Conservation (phyloP, 805 yeast genomes). For the Suhomyces sp. region DNA sequence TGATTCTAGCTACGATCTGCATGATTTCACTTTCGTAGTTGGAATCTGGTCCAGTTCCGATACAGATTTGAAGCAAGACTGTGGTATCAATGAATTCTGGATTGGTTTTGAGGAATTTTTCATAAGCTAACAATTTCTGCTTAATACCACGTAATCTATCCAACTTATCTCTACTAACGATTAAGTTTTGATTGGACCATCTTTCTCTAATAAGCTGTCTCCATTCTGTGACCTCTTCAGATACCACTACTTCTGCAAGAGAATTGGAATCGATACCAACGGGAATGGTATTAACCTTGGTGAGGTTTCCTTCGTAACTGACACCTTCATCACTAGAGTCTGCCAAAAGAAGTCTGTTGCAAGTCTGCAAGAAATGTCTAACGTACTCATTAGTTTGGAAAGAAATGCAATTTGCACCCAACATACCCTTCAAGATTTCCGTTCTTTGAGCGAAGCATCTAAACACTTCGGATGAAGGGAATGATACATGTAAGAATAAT, state of each 20-base stretch:
- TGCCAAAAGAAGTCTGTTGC: slow-evolving; percentile 78
- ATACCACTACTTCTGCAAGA: slow-evolving; percentile 46
- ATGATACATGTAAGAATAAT: slow-evolving; percentile 87
- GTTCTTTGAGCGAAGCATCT: slow-evolving; percentile 89
- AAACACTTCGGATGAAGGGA: slow-evolving; percentile 94
- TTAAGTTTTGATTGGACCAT: slow-evolving; percentile 69
- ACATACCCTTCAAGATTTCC: slow-evolving; percentile 70
- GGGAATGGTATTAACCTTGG: slow-evolving; percentile 59
- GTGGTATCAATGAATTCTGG: slow-evolving; percentile 70
- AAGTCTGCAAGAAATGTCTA: slow-evolving; percentile 89
- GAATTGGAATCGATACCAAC: slow-evolving; percentile 77
- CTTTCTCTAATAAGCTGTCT: slow-evolving; percentile 68
- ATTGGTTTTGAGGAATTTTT: slow-evolving; percentile 65
- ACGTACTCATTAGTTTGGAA: slow-evolving; percentile 94
- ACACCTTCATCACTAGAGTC: slow-evolving; percentile 69
- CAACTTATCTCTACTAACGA: slow-evolving; percentile 85
- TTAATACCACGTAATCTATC: slow-evolving; percentile 86
- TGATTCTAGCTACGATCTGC: slow-evolving; percentile 81
- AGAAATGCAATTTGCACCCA: slow-evolving; percentile 85
- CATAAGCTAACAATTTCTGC: slow-evolving; percentile 86
- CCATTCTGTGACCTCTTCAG: slow-evolving; percentile 61
- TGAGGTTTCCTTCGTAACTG: slow-evolving; percentile 57
- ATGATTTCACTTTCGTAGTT: slow-evolving; percentile 73
- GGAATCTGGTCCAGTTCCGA: slow-evolving; percentile 54
- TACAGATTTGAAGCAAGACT: slow-evolving; percentile 80